Evolutionary conservation across 257 asterid species (phyloP).

Genomic region (Solanum paucissectum): DNA sequence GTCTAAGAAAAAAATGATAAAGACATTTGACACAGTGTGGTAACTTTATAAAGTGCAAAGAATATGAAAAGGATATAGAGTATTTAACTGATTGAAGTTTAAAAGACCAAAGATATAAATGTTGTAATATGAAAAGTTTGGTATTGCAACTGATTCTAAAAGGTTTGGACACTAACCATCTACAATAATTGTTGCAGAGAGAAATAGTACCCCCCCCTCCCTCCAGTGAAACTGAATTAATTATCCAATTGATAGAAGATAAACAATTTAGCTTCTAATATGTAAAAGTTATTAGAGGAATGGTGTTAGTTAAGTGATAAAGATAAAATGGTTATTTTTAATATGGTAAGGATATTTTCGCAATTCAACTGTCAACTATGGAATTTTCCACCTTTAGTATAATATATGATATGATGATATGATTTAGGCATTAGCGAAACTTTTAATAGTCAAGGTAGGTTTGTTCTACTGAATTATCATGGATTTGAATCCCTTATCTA

Average conservation of each 20-base stretch:
- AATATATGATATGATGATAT: neutral
- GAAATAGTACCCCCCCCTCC: neutral
- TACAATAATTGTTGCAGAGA: neutral
- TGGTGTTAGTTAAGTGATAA: neutral
- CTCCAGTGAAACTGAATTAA: neutral
- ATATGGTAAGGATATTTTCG: neutral
- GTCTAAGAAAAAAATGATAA: neutral
- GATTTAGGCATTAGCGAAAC: neutral
- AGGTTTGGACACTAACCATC: neutral
- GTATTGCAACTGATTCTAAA: too few relatives aligned
- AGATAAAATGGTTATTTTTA: neutral
- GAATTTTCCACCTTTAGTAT: neutral
- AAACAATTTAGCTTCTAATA: too few relatives aligned
- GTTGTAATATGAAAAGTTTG: neutral
- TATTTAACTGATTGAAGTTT: neutral
- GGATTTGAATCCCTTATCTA: neutral
- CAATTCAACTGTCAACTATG: neutral
- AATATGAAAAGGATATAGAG: neutral
- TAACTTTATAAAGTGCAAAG: neutral
- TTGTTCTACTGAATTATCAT: neutral
- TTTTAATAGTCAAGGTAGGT: neutral
- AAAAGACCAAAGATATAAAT: neutral
- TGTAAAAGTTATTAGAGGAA: neutral
- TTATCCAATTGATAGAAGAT: neutral
- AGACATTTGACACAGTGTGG: neutral